Conservation (phyloP, 2,329 filamentous ascomycete species). For the Penicillium sp. region DNA sequence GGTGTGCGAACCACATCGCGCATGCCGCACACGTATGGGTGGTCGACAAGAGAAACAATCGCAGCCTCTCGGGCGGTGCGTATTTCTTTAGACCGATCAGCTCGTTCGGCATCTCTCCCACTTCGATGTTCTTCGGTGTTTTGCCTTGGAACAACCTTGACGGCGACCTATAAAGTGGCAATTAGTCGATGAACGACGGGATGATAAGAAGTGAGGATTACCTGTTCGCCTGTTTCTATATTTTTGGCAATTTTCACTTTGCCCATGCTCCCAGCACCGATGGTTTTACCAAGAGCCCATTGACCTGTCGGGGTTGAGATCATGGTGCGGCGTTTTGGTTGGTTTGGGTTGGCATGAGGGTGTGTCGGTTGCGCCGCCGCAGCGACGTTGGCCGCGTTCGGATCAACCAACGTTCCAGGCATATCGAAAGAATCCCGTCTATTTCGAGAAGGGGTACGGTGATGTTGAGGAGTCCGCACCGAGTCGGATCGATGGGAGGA, state of each 20-base stretch:
- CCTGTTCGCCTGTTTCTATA: slow-evolving; percentile 85
- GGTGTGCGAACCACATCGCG: slow-evolving; percentile 92
- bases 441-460: slow-evolving; percentile 38
- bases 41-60: slow-evolving; percentile 89
- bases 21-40: slow-evolving; percentile 94
- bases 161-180: slow-evolving; percentile 65
- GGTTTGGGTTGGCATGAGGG: slow-evolving; percentile 31
- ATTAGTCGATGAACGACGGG: background rate
- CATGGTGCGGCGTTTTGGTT: slow-evolving; percentile 63
- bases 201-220: slow-evolving; percentile 39
- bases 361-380: slow-evolving; percentile 48
- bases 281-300: slow-evolving; percentile 94
- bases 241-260: slow-evolving; percentile 96
- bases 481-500: slow-evolving; percentile 53
- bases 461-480: slow-evolving; percentile 41
- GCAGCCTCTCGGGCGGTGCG: slow-evolving; percentile 91
- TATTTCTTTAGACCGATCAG: slow-evolving; percentile 94
- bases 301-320: slow-evolving; percentile 87
- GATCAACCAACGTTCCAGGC: slow-evolving; percentile 46
- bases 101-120: slow-evolving; percentile 73
- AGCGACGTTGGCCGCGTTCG: slow-evolving; percentile 51
- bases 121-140: slow-evolving; percentile 78
- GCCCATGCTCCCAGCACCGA: slow-evolving; percentile 97
- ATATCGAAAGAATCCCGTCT: slow-evolving; percentile 44
- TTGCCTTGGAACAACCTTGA: slow-evolving; percentile 93